Conservation (phyloP, 164 flowering plant species). For the Stephania yunnanensis region DNA sequence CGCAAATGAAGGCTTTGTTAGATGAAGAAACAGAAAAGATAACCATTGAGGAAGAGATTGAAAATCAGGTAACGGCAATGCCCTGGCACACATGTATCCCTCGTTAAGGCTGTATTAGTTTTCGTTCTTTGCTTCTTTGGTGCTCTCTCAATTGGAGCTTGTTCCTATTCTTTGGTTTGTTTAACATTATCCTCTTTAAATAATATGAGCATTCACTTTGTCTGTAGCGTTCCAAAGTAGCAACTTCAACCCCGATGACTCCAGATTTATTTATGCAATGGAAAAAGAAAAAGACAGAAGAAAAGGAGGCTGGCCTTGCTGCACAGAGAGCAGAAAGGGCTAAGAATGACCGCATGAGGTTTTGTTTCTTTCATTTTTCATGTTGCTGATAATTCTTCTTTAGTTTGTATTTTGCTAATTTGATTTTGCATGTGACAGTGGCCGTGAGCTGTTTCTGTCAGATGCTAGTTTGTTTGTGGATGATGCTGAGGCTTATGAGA, state of each 20-base stretch:
- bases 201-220: slow-evolving; percentile 1
- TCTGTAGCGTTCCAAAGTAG: slow-evolving; percentile 72
- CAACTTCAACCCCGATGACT: slow-evolving; percentile 76
- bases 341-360: slow-evolving; percentile 92
- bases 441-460: slow-evolving; percentile 53
- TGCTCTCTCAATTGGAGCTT: background rate
- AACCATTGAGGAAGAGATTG: slow-evolving; percentile 92
- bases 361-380: background rate
- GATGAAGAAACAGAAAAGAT: slow-evolving; percentile 77
- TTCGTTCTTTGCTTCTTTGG: background rate
- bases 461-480: slow-evolving; percentile 91
- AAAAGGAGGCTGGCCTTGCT: slow-evolving; percentile 77
- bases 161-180: background rate
- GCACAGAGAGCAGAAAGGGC: slow-evolving; percentile 82
- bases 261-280: slow-evolving; percentile 80
- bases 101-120: background rate
- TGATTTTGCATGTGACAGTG: slow-evolving; percentile 20
- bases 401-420: background rate
- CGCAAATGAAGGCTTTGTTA: slow-evolving; percentile 96
- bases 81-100: background rate
- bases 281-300: slow-evolving; percentile 83
- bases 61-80: slow-evolving; percentile 60
- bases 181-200: slow-evolving; percentile 4
- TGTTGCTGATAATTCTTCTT: background rate
- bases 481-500: slow-evolving; percentile 51